These are phyloP conservation scores for Schizonepeta tenuifolia DNA, from an alignment of 257 asterid genomes.

Conservation along the genomic window DNA sequence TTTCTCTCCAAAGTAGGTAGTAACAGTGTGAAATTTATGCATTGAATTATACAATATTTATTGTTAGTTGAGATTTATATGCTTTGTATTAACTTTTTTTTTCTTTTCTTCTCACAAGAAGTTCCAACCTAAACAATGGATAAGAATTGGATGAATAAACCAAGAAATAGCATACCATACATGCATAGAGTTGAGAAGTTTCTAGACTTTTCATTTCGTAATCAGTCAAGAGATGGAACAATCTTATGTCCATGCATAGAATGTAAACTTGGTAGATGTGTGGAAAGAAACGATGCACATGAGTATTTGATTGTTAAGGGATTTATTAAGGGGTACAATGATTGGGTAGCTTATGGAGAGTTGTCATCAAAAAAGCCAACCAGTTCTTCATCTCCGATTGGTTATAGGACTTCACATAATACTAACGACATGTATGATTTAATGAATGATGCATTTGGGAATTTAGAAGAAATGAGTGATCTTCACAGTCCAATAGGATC, in stretches of 20 bases:
- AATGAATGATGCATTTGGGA: background rate
- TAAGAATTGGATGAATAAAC: slow-evolving; percentile 17
- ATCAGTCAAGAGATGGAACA: background rate
- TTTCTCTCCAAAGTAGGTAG: no score
- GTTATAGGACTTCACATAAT: background rate
- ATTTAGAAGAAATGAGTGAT: background rate
- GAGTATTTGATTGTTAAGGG: slow-evolving; percentile 18
- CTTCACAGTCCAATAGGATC: background rate
- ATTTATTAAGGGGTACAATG: slow-evolving; percentile 4
- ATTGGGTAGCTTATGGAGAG: slow-evolving; percentile 28
- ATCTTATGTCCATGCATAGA: slow-evolving; percentile 15
- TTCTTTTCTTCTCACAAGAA: background rate
- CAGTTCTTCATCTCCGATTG: background rate
- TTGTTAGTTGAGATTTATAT: background rate
- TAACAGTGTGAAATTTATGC: no score
- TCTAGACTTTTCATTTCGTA: slow-evolving; percentile 8
- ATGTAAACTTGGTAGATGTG: slow-evolving; percentile 1
- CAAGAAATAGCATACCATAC: background rate
- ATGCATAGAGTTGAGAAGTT: slow-evolving; percentile 17
- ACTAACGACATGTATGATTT: slow-evolving; percentile 17
- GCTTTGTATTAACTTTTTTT: background rate
- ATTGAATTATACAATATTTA: no score
- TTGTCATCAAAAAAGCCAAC: background rate
- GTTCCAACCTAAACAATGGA: background rate
- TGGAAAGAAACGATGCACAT: background rate